Percentiles rank a stretch among this genome's conserved stretches.
These are phyloP conservation scores for Sarocladium kiliense DNA, from an alignment of 2,329 filamentous ascomycete species.

Conservation along the genomic window DNA sequence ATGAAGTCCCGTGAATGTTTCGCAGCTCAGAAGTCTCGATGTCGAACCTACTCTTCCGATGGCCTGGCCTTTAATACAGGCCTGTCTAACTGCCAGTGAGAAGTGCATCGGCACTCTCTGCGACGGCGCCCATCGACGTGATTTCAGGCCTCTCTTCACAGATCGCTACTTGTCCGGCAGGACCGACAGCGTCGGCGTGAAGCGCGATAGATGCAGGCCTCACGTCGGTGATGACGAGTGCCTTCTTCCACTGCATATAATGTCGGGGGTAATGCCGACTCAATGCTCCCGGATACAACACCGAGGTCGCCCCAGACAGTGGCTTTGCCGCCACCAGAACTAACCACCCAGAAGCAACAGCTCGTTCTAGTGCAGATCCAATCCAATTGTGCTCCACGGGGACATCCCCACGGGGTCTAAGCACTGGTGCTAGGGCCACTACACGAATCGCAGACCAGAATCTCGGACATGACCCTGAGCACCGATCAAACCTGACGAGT, in stretches of 20 bases:
- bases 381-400: background rate
- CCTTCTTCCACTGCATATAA: too few relatives aligned
- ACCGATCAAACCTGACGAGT: background rate
- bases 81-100: too few relatives aligned
- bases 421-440: background rate
- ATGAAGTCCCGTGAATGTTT: too few relatives aligned
- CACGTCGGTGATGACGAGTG: too few relatives aligned
- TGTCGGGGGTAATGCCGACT: background rate
- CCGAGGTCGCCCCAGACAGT: background rate
- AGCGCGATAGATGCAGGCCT: background rate
- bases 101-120: too few relatives aligned
- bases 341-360: too few relatives aligned
- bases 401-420: constrained; percentile 1
- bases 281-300: background rate
- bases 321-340: too few relatives aligned
- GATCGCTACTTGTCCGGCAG: background rate
- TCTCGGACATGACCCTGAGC: constrained; percentile 1
- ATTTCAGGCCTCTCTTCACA: too few relatives aligned
- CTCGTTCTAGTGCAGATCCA: background rate
- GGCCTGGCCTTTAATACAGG: too few relatives aligned
- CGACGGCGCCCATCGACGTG: too few relatives aligned
- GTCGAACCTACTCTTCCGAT: background rate
- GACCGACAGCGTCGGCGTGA: background rate
- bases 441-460: background rate
- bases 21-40: too few relatives aligned